Base-by-base conservation (phyloP, 441 rosid species). In the Pelargonium cotyledonis region DNA sequence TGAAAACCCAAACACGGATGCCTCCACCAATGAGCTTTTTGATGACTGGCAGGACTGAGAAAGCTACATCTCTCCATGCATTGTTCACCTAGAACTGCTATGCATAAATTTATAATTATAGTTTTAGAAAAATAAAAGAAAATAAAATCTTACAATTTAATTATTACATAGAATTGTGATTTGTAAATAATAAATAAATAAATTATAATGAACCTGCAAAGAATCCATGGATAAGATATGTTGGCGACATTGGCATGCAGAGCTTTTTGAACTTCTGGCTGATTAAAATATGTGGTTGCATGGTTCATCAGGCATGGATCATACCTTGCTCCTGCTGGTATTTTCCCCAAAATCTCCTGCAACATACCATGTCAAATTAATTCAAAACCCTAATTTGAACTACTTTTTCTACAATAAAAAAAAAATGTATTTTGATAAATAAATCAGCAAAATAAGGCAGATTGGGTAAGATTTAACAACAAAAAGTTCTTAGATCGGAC, bases 231-330 rank as follows among this genome's bases (percentile, higher is more conserved):
- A 66, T 53, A 61, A 1, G 77, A 23, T 19, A 77, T 73, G 2
- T 38, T 57, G 7, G 80, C 63, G 31, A 68, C 61, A n/a, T 77
- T 77, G 9, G 80, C 77, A 4, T 70, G 70, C 18, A 77, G 60
- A 1, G 77, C 77, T 14, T 19, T 67, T 68, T 77, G 80, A 63
- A 77, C 77, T 10, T 77, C 73, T 0, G 77, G 72, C 1, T 70
- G 46, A 31, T 70, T 77, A 49, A 77, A 74, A 66, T 77, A 77
- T 5, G 8, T 16, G 6, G 63, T 65, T 0, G 68, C 73, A 68
- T 73, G 51, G 49, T 73, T 67, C 12, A 64, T 63, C 0, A 62
- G 16, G 35, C 80, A 77, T 0, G 80, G 80, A 58, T 77, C 77
- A 11, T 77, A 70, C n/a, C 80, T 26, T 26, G 31, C 31, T 26